phyloP scores from a whole-genome alignment of 2,329 filamentous ascomycete genomes.

The Ophidiomyces ophidiicola region DNA sequence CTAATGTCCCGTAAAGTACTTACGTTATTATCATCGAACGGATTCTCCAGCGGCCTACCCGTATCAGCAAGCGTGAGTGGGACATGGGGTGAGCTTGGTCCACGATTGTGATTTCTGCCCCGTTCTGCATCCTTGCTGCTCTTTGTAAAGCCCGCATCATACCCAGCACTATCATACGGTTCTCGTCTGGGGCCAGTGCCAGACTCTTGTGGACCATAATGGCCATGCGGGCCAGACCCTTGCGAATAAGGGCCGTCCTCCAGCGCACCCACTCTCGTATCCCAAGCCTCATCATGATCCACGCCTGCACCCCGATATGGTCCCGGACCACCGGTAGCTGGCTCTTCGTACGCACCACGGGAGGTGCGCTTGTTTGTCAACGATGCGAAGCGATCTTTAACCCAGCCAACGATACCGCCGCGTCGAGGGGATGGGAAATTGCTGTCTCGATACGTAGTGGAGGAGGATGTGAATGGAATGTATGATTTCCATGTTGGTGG shows the following conservation, averaged over 20 bases:
- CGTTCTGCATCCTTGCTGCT: constrained; percentile 27
- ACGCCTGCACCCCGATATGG: constrained; percentile 36
- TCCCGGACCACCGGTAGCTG: constrained; percentile 39
- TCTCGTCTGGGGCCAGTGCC: constrained; percentile 37
- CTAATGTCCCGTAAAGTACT: constrained; percentile 59
- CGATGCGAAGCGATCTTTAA: constrained; percentile 52
- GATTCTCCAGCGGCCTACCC: constrained; percentile 45
- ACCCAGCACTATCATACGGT: constrained; percentile 21
- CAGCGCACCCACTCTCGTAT: constrained; percentile 56
- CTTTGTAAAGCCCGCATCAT: constrained; percentile 3
- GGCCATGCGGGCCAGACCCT: constrained; percentile 45
- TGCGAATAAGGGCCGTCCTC: constrained; percentile 46
- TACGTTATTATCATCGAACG: constrained; percentile 58
- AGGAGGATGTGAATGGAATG: constrained; percentile 54
- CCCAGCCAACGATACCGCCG: constrained; percentile 58
- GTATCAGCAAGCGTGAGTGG: constrained; percentile 33
- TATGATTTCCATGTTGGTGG: constrained; percentile 52
- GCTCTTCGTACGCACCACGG: constrained; percentile 56
- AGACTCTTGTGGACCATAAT: constrained; percentile 67
- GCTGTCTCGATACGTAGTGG: constrained; percentile 33
- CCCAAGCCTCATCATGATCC: constrained; percentile 80
- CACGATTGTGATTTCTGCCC: constrained; percentile 35
- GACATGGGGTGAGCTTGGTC: constrained; percentile 30
- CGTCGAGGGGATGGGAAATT: constrained; percentile 41
- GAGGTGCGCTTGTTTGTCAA: constrained; percentile 57